Evolutionary conservation across 139 green algal genomes (phyloP), one percentile per base, ranked within the genome.

Genomic region (Haematococcus lacustris): DNA sequence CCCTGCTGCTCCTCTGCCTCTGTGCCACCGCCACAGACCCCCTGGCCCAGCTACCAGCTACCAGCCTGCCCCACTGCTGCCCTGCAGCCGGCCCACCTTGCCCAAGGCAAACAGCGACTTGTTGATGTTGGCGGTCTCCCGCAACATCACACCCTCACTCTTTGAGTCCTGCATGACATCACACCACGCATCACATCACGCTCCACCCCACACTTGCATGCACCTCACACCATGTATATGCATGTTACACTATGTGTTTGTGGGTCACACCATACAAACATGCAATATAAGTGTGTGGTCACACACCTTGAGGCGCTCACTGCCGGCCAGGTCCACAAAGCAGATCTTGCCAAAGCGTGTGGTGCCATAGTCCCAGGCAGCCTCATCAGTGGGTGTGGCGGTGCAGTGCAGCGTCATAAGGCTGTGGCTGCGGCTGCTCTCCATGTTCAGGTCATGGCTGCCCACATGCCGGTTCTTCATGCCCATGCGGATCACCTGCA

Each of bases 51-150:
- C n/a, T n/a, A n/a, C n/a, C n/a, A n/a, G n/a, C n/a, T n/a, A n/a
- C n/a, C n/a, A n/a, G n/a, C n/a, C n/a, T n/a, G n/a, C n/a, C n/a
- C n/a, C n/a, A n/a, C 13, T 57, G 47, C 47, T 13, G 47, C 21
- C 21, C 47, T 21, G 13, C 47, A 57, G 47, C 13, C 26, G 57
- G 53, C 78, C 32, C 62, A 96, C 91, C 83, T 97, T 97, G 68
- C 93, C 93, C 38, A 98, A 81, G 41, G 89, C 88, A 79, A 97
- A 97, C 9, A 98, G 85, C 21, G 77, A 90, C 50, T 90, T 89
- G 84, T 98, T 98, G 88, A 98, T 98, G 87, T 83, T 90, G 76
- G 87, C 82, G 4, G 93, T 95, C 83, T 98, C 93, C 76, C 91
- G 91, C 37, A 93, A 76, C 82, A 90, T 91, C 5, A 53, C 76